Evolutionary conservation across 2,329 filamentous ascomycete genomes (phyloP).

Genomic region (Macrophomina pseudophaseolina): DNA sequence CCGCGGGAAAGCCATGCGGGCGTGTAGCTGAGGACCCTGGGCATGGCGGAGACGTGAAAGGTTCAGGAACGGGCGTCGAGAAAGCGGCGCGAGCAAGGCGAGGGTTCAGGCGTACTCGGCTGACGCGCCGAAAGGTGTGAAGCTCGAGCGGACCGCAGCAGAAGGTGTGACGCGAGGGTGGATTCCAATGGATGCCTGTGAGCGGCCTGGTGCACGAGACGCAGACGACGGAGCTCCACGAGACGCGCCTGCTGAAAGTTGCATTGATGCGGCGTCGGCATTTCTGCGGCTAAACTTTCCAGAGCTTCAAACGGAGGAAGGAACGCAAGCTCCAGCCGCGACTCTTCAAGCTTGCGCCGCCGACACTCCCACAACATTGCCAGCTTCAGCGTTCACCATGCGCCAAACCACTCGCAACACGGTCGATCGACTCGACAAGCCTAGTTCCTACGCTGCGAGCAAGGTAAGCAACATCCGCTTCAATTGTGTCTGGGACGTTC

Average conservation of each 20-base stretch:
- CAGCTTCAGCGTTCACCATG: slow-evolving; percentile 44
- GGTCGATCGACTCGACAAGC: slow-evolving; percentile 89
- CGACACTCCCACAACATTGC: background rate
- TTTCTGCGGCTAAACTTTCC: slow-evolving; percentile 12
- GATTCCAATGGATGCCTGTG: slow-evolving; percentile 8
- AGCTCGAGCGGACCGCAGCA: background rate
- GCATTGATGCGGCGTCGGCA: background rate
- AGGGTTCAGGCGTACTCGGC: background rate
- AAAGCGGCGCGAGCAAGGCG: background rate
- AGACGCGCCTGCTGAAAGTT: slow-evolving; percentile 21
- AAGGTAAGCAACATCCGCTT: slow-evolving; percentile 60
- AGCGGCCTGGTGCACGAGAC: background rate
- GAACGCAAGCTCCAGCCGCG: slow-evolving; percentile 11
- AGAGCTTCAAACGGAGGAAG: slow-evolving; percentile 16
- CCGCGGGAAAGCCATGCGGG: slow-evolving; percentile 84
- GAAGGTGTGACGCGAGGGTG: background rate
- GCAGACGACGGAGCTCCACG: slow-evolving; percentile 8
- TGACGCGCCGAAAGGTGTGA: background rate
- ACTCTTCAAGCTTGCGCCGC: slow-evolving; percentile 11
- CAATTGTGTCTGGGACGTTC: slow-evolving; percentile 28
- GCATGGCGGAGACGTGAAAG: slow-evolving; percentile 61
- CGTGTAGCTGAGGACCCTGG: slow-evolving; percentile 82
- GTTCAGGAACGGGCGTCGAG: background rate
- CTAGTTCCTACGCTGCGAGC: slow-evolving; percentile 89
- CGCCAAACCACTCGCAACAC: slow-evolving; percentile 65